Evolutionary conservation across 768 basidiomycete genomes (phyloP), one percentile per base, ranked within the genome.

Genomic region (Hygrocybe punicea): DNA sequence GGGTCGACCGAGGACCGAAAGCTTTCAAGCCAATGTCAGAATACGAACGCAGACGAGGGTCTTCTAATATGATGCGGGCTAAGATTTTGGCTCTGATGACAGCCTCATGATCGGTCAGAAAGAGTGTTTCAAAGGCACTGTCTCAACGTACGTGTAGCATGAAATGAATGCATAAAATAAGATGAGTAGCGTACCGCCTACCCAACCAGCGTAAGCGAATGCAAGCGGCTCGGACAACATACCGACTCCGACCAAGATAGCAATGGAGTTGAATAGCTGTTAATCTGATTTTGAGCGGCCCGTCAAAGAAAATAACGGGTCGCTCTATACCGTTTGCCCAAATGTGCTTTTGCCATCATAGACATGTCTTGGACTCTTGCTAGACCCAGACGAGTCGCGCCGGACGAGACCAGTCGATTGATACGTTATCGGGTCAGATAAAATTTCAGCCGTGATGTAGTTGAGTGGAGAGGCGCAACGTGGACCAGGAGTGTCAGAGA

Each of bases 121-220:
- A 10, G 36, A 37, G 37, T 21, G 7, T n/a, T n/a, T 36, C 36
- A 23, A 35, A 46, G 35, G 4, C 37, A 24, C 34, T 56, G 42
- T 13, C 21, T 24, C 37, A 45, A 81, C 89, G 56, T 65, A 94
- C 92, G 92, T 94, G 70, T 97, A 91, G 67, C 92, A 96, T 7
- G 93, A 87, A 16, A 95, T 70, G 57, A 81, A 78, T 0, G 88
- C 92, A 63, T 93, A 94, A 52, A 82, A 81, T 10, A 91, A 66
- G 56, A 96, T 83, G 14, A 98, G 75, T 23, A 80, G 6, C 1
- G 85, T 86, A 1, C 96, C 95, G 36, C 79, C 75, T 16, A 87
- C 72, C 95, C 95, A 98, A 3, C 95, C 96, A 2, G 92, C 83
- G 64, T 91, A 92, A 1, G 93, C 84, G 64, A 97, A 96, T 0